Evolutionary conservation across 2,329 filamentous ascomycete genomes (phyloP), one percentile per base, ranked within the genome.

Genomic region (Coniochaeta hoffmannii): DNA sequence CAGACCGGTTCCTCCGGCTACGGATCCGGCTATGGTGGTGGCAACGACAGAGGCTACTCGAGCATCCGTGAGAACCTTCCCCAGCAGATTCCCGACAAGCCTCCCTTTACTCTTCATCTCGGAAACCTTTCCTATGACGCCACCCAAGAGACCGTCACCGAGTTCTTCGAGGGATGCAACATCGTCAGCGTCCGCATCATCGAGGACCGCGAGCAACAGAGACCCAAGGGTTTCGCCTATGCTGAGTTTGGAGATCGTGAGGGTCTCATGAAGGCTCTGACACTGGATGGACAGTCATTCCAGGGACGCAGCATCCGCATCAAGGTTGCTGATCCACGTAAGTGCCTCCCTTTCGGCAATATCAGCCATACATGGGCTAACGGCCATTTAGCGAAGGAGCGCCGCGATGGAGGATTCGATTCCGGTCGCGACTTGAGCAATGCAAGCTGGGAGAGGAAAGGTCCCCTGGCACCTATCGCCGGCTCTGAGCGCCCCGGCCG

Each of bases 171-270:
- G 53, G 89, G 81, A 56, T 97, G 93, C 71, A 82, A 90, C 61
- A 87, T 97, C 64, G 88, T 88, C 62, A 97, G 85, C 69, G 90
- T 99, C 62, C 89, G 94, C 66, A 91, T 99, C 65, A 96, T 99
- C 61, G 93, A 97, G 76, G 95, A 99, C 74, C 94, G 93, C 69
- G 81, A 96, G 71, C 88, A 94, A 69, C 85, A 88, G 72, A 91
- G 92, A 68, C 94, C 94, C 62, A 99, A 99, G 79, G 94, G 94
- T 51, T 99, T 99, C 66, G 94, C 93, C 59, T 99, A 99, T 71
- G 93, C 96, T 62, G 94, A 99, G 72, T 99, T 99, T 67, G 85
- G 80, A 62, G 87, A 85, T 53, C 76, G 94, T 46, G 93, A 97
- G 52, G 93, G 93, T 57, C 78, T 99, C 66, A 95, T 96, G 78